phyloP scores from a whole-genome alignment of 495 filamentous ascomycete genomes.

The Aspergillus sclerotioniger region DNA sequence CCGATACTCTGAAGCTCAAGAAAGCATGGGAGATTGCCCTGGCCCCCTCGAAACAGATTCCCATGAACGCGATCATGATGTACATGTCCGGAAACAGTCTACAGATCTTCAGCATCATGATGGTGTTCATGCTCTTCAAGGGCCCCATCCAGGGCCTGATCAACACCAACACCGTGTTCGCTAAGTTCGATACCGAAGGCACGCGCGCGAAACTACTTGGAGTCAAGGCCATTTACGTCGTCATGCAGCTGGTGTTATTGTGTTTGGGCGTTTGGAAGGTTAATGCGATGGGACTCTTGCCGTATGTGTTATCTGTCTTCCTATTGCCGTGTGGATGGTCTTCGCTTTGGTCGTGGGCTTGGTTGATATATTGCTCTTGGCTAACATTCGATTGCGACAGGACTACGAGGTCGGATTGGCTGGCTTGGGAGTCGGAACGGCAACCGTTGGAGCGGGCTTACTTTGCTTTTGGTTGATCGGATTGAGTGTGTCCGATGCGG shows the following conservation, averaged over 20 bases:
- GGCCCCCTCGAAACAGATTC: conserved; percentile 88
- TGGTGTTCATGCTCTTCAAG: conserved; percentile 99
- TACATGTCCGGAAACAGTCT: conserved; percentile 99
- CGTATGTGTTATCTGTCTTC: conserved; percentile 54
- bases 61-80: conserved; percentile 99
- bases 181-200: conserved; percentile 82
- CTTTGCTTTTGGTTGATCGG: conserved; percentile 43
- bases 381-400: conserved; percentile 40
- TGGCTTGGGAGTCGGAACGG: conserved; percentile 87
- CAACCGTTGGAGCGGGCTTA: conserved; percentile 69
- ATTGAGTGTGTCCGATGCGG: neutral
- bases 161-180: conserved; percentile 74
- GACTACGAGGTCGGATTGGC: conserved; percentile 91
- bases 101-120: conserved; percentile 99
- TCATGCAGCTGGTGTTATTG: conserved; percentile 80
- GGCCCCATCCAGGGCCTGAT: conserved; percentile 85
- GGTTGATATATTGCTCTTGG: neutral
- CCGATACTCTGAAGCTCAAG: conserved; percentile 92
- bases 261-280: conserved; percentile 94
- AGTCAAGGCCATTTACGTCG: conserved; percentile 82
- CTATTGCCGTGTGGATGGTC: neutral
- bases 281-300: conserved; percentile 92
- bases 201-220: conserved; percentile 67
- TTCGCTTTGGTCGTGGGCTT: too few species aligned
- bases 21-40: conserved; percentile 99